Evolutionary conservation across 2,329 filamentous ascomycete species (phyloP), one percentile per base, ranked within the genome.

Genomic region (Colletotrichum tropicicola): DNA sequence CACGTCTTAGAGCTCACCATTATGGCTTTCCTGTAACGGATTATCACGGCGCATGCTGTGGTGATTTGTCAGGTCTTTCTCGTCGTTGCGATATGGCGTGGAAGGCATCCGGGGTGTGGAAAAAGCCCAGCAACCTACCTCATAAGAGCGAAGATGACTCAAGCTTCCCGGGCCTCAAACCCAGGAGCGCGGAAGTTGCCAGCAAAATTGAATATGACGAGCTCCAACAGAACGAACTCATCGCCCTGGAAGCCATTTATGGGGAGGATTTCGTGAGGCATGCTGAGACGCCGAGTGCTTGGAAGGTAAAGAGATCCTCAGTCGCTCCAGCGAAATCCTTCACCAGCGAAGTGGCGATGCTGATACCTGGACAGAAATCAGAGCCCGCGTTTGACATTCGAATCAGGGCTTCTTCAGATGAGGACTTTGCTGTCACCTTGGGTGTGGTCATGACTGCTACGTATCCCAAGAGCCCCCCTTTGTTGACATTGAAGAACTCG

Each of bases 191-290:
- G 65, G 75, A 81, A 63, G 71, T 78, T 49, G 73, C 74, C 44
- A 73, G 78, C 53, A 86, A 81, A 70, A 85, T 85, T 15, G 82
- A 94, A 73, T 97, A 98, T 80, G 88, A 90, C 69, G 91, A 97
- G 79, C 89, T 92, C 32, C 96, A 98, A 79, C 85, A 91, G 72
- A 92, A 97, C 74, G 96, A 98, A 80, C 85, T 97, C 61, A 87
- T 96, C 74, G 95, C 90, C 45, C 84, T 98, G 64, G 86, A 91
- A 72, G 92, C 95, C 43, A 97, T 98, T 52, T 98, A 96, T 74
- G 91, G 90, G 70, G 93, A 97, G 65, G 94, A 98, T 74, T 98
- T 93, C 73, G 85, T 91, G 70, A 89, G 91, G 74, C 87, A 93
- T 71, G 87, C 91, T 72, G 86, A 87, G 53, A 87, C 87, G 64